Percentiles rank a stretch among this genome's conserved stretches.
phyloP scores from a whole-genome alignment of 306 rosid species.

The Cicer cuneatum region DNA sequence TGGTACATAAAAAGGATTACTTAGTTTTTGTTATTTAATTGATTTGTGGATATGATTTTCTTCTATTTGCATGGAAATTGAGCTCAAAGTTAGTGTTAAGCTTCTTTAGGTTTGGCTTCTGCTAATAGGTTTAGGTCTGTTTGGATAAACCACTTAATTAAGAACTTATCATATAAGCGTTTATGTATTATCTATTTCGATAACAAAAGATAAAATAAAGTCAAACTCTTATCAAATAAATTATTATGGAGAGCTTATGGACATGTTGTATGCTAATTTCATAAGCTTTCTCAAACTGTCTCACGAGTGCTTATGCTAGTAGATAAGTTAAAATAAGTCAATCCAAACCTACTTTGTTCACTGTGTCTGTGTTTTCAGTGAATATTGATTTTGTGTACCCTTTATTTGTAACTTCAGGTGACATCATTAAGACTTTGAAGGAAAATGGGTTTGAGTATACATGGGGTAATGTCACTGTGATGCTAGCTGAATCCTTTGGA shows the following conservation, averaged over 20 bases:
- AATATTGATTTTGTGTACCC: constrained; percentile 35
- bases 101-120: neutral
- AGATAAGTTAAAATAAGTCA: neutral
- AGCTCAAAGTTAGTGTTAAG: neutral
- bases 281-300: no score
- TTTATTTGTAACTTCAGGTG: constrained; percentile 64
- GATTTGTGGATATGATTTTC: constrained; percentile 8
- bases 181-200: no score
- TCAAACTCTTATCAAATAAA: no score
- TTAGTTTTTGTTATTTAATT: neutral
- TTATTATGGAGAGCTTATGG: no score
- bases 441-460: constrained; percentile 78
- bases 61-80: constrained; percentile 29
- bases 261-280: no score
- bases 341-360: neutral
- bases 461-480: constrained; percentile 93
- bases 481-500: constrained; percentile 91
- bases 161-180: no score
- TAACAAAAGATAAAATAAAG: no score
- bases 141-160: no score
- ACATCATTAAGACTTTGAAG: constrained; percentile 78
- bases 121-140: neutral
- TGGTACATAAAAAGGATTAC: constrained; percentile 3
- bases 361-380: neutral
- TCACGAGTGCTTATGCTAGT: no score